phyloP scores from a whole-genome alignment of 78 protist species.

The Creolimax fragrantissima region DNA sequence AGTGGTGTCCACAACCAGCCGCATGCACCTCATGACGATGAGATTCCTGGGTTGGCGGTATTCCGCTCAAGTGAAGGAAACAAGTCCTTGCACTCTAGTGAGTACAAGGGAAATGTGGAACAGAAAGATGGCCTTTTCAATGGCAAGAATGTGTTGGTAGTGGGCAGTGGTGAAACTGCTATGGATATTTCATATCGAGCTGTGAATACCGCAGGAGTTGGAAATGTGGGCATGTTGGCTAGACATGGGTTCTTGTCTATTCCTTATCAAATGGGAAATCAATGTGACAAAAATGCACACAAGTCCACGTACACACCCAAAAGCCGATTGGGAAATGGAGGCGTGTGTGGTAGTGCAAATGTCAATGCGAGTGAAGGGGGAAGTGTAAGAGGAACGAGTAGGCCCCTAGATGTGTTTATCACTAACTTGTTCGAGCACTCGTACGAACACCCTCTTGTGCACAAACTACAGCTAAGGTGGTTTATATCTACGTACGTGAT shows the following conservation, averaged over 20 bases:
- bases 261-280: neutral
- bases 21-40: neutral
- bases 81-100: neutral
- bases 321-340: no score
- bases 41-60: neutral
- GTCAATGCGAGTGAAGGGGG: neutral
- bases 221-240: constrained; percentile 6
- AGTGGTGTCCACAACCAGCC: constrained; percentile 1
- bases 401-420: constrained; percentile 28
- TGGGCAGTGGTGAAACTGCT: neutral
- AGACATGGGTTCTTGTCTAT: neutral
- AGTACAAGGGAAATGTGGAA: neutral
- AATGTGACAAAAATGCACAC: neutral
- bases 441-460: constrained; percentile 23
- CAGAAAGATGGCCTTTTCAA: neutral
- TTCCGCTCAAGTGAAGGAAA: neutral
- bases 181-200: neutral
- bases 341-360: neutral
- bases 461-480: constrained; percentile 9
- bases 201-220: neutral
- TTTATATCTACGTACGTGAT: neutral
- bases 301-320: no score
- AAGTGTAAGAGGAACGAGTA: neutral
- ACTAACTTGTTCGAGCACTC: constrained; percentile 35
- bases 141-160: neutral